phyloP scores from a whole-genome alignment of 768 basidiomycete genomes.

The Phylloporus arenicola region DNA sequence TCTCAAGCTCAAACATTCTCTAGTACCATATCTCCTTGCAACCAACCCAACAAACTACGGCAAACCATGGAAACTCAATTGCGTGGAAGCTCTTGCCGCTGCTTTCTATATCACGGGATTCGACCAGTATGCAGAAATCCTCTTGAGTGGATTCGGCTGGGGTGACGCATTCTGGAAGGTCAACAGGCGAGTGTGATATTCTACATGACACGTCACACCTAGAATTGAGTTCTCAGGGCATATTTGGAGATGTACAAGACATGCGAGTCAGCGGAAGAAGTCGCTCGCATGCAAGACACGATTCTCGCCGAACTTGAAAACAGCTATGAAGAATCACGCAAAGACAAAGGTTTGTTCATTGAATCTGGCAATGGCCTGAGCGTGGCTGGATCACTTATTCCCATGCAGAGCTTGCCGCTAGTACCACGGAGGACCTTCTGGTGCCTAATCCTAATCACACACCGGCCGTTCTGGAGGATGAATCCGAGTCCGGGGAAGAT shows the following conservation, averaged over 20 bases:
- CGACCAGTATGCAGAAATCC: constrained; percentile 67
- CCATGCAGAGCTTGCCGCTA: constrained; percentile 14
- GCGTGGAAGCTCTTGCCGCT: constrained; percentile 91
- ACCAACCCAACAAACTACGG: constrained; percentile 98
- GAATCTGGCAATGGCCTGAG: too few species aligned
- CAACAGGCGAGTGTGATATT: constrained; percentile 50
- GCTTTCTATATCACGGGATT: constrained; percentile 94
- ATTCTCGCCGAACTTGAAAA: constrained; percentile 67
- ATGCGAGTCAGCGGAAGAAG: constrained; percentile 58
- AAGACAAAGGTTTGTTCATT: constrained; percentile 38
- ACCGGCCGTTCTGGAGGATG: constrained; percentile 13
- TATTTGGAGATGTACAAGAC: constrained; percentile 73
- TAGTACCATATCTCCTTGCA: constrained; percentile 93
- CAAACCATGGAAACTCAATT: constrained; percentile 93
- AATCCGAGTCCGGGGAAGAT: constrained; percentile 8
- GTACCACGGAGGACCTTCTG: constrained; percentile 54
- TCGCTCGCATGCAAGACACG: constrained; percentile 54
- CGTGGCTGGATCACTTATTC: neutral
- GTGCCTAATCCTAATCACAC: constrained; percentile 66
- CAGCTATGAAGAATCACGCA: constrained; percentile 54
- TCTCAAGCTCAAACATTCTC: constrained; percentile 1
- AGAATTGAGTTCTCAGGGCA: constrained; percentile 5
- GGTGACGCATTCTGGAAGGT: constrained; percentile 82
- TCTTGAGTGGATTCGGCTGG: constrained; percentile 87
- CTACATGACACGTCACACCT: neutral